phyloP scores from a whole-genome alignment of 2,329 filamentous ascomycete species.

The Penicillium sp. region DNA sequence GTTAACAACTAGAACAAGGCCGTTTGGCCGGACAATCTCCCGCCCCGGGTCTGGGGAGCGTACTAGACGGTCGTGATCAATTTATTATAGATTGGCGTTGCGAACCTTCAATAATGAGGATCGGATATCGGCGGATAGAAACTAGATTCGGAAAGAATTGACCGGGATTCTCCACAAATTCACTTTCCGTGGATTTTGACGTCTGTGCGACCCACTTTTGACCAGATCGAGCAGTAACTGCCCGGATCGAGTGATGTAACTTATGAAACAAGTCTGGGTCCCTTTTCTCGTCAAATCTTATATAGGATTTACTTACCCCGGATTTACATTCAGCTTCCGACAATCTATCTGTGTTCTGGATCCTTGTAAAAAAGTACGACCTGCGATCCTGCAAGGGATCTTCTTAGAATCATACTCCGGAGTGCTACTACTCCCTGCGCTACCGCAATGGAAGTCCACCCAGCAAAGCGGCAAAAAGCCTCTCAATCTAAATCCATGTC shows the following conservation, averaged over 20 bases:
- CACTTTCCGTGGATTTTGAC: neutral
- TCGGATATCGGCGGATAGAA: neutral
- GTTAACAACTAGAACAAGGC: neutral
- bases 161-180: conserved; percentile 5
- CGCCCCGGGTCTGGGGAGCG: neutral
- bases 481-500: neutral
- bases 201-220: conserved; percentile 4
- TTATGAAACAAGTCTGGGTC: neutral
- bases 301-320: neutral
- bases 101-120: neutral
- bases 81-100: neutral
- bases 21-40: conserved; percentile 1
- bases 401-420: neutral
- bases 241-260: conserved; percentile 6
- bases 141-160: conserved; percentile 7
- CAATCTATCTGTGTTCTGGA: neutral
- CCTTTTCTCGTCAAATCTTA: neutral
- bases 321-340: neutral
- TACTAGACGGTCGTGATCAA: neutral
- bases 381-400: neutral
- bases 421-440: neutral
- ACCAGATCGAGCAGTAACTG: conserved; percentile 17
- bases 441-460: neutral
- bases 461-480: neutral
- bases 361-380: neutral